Base-by-base conservation (phyloP, 768 basidiomycete genomes). In the Amanita subjunquillea region DNA sequence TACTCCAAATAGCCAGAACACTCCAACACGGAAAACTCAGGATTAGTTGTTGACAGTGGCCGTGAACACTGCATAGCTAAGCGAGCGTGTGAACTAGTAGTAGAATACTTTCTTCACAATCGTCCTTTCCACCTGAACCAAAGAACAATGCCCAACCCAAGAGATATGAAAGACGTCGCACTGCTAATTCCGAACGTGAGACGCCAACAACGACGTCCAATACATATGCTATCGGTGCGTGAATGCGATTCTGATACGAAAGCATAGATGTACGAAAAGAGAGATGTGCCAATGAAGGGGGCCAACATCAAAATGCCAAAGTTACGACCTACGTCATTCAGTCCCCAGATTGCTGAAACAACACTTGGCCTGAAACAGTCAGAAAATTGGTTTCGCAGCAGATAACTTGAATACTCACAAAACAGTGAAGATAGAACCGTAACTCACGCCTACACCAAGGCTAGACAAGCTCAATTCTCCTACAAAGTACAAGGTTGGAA, bases 261-360 rank as follows among this genome's bases (percentile, higher is more conserved):
- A 12, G 89, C 89, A 55, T 89, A 91, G 0, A 91, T 61, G 63
- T 87, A 90, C 2, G 89, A 88, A 63, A 89, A 90, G 0, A 80
- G 34, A 1, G 86, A 79, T 0, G 87, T 88, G 4, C 87, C 88
- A 23, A 80, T 63, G 63, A 90, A 85, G 4, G 87, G 83, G 0
- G 87, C 81, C 58, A 87, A 88, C 45, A 83, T 79, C 52, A 88
- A 60, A 36, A 87, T 65, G 23, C 87, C 87, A 54, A 80, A 91
- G 64, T 91, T 91, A 53, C 89, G 79, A 7, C 81, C 89, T 4
- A 83, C 68, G 55, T 87, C 76, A n/a, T 71, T 60, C 25, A 74
- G 62, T 10, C 89, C 89, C 85, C 87, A 91, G 22, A 85, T 72
- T 1, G 83, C 73, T 2, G 82, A 79, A 3, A 88, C 67, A 27